Percentiles rank a stretch among this genome's conserved stretches.
Conservation (phyloP, 2,329 filamentous ascomycete genomes). For the Alternaria infectoria region DNA sequence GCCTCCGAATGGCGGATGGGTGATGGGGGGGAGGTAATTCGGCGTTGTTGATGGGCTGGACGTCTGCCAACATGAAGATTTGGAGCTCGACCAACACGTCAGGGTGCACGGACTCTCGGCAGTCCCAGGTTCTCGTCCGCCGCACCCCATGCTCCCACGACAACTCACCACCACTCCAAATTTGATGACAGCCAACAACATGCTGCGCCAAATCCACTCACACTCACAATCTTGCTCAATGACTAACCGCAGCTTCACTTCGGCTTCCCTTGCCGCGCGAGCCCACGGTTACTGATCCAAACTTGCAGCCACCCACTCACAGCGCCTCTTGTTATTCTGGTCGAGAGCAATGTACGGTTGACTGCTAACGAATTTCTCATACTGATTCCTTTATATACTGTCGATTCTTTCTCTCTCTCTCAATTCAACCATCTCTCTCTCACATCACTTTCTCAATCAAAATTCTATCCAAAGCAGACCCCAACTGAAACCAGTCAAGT, state of each 20-base stretch:
- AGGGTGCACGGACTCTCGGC: conserved; percentile 15
- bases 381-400: not conserved
- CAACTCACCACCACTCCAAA: not conserved
- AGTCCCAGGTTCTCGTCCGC: not conserved
- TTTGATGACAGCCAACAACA: not conserved
- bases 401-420: conserved; percentile 3
- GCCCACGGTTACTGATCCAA: not conserved
- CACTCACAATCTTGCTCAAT: not conserved
- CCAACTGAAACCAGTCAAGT: conserved; percentile 20
- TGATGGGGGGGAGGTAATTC: conserved; percentile 8
- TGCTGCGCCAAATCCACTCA: not conserved
- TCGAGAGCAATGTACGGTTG: not conserved
- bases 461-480: not conserved
- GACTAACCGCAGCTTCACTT: not conserved
- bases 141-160: not conserved
- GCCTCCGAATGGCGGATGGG: conserved; percentile 41
- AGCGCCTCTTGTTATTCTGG: not conserved
- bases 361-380: not conserved
- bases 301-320: not conserved
- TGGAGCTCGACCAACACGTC: conserved; percentile 18
- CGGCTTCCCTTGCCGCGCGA: not conserved
- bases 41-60: conserved; percentile 20
- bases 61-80: conserved; percentile 23
- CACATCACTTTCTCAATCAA: not conserved
- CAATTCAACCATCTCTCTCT: not conserved